Evolutionary conservation across 2,329 filamentous ascomycete species (phyloP), one percentile per base, ranked within the genome.

Genomic region (Biscogniauxia sp.): DNA sequence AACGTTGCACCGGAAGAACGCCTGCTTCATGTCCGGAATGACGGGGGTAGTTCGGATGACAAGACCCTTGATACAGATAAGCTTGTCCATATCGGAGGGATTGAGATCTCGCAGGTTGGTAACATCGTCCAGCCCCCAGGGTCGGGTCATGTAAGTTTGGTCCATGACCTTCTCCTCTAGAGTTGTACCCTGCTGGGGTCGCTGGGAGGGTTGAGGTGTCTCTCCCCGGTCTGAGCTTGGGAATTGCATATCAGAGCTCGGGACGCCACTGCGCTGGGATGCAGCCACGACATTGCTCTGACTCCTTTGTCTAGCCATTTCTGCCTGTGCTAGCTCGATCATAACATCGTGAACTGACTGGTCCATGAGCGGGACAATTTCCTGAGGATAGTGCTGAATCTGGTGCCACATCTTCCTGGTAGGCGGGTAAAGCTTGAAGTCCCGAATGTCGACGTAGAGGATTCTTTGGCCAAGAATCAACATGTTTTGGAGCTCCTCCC

Each of bases 11-110:
- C 92, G 90, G 85, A 99, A 99, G 79, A 97, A 97, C 0, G 95
- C 95, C 73, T 97, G 92, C 78, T 96, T 97, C 96, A 99, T 99
- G 70, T 99, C 95, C 0, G 95, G 95, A 66, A 99, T 98, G 66
- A 99, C 91, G 0, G 95, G 93, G 0, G 95, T 98, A 2, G 95
- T 91, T 64, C 95, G 88, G 71, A 99, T 99, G 62, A 99, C 95
- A 17, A 99, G 83, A 53, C 95, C 95, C 77, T 98, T 99, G 77
- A 99, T 89, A 66, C 89, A 92, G 66, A 99, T 89, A 66, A 99
- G 85, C 73, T 96, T 96, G 77, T 99, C 96, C 86, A 98, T 97
- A 72, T 98, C 89, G 59, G 90, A 90, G 4, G 95, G 95, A 73
- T 99, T 96, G 41, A 99, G 83, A 63, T 98, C 95, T 77, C 95